Evolutionary conservation across 805 yeast species (phyloP).

Genomic region (baker's yeast (Saccharomyces cerevisiae)): DNA sequence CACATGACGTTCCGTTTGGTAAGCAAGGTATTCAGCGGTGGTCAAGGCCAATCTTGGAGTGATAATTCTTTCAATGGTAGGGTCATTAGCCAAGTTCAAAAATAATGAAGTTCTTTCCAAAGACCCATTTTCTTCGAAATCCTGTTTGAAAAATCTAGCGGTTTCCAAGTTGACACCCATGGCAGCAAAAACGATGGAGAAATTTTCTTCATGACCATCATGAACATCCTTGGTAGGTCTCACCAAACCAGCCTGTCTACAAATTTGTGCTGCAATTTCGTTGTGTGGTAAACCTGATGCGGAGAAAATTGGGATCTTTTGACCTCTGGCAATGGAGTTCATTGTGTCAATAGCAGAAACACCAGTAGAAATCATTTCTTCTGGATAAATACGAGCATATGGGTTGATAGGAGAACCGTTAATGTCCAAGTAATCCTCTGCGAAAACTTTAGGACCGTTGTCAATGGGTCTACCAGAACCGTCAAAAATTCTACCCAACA

Average conservation of each 20-base stretch:
- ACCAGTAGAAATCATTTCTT: slow-evolving; percentile 99
- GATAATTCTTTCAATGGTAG: slow-evolving; percentile 98
- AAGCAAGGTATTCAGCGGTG: slow-evolving; percentile 96
- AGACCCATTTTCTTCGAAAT: slow-evolving; percentile 97
- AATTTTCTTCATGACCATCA: slow-evolving; percentile 99
- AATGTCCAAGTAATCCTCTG: slow-evolving; percentile 96
- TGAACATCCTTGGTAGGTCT: slow-evolving; percentile 99
- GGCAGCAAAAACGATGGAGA: slow-evolving; percentile 98
- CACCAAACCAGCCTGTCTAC: slow-evolving; percentile 98
- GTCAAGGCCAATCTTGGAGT: slow-evolving; percentile 98
- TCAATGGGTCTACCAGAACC: slow-evolving; percentile 99
- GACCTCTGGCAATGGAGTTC: slow-evolving; percentile 99
- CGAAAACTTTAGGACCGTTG: slow-evolving; percentile 95
- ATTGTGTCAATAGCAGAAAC: slow-evolving; percentile 96
- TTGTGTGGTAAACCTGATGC: slow-evolving; percentile 99
- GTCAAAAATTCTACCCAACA: slow-evolving; percentile 95
- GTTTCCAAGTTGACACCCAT: slow-evolving; percentile 99
- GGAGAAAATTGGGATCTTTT: slow-evolving; percentile 96
- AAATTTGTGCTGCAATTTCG: slow-evolving; percentile 98
- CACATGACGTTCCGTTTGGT: slow-evolving; percentile 98
- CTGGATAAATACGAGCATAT: slow-evolving; percentile 95
- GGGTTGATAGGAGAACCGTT: slow-evolving; percentile 99
- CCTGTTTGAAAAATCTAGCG: slow-evolving; percentile 96
- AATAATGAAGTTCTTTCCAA: slow-evolving; percentile 95
- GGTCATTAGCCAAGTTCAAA: slow-evolving; percentile 96